Conservation (phyloP, 2,329 filamentous ascomycete genomes). For the Xylariaceae sp. region DNA sequence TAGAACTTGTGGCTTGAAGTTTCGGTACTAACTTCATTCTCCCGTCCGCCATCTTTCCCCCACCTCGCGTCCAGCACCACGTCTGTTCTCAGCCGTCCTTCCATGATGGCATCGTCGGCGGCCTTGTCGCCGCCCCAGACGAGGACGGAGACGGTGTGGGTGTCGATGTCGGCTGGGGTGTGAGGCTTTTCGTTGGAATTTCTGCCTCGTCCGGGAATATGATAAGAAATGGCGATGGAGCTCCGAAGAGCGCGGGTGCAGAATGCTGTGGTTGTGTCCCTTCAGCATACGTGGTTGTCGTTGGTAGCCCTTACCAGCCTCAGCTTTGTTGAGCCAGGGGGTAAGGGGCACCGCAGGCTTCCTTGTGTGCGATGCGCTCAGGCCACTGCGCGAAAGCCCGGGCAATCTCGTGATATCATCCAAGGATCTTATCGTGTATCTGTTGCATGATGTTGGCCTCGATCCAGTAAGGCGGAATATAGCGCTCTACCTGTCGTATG, state of each 20-base stretch:
- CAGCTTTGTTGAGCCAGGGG: background rate
- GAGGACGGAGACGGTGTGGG: conserved; percentile 3
- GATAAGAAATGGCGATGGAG: background rate
- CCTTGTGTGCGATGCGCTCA: too few species aligned
- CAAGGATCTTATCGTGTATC: conserved; percentile 5
- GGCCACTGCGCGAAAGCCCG: too few species aligned
- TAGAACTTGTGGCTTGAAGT: too few species aligned
- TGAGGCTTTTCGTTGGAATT: background rate
- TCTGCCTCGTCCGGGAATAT: background rate
- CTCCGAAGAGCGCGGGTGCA: background rate
- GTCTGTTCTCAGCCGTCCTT: too few species aligned
- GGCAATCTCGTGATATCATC: too few species aligned
- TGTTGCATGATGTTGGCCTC: conserved; percentile 11
- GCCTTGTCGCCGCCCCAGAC: conserved; percentile 5
- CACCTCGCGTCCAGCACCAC: too few species aligned
- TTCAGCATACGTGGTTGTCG: background rate
- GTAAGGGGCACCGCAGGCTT: too few species aligned
- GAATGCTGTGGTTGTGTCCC: background rate
- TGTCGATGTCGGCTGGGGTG: background rate
- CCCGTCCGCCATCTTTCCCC: too few species aligned
- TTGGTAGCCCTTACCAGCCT: background rate
- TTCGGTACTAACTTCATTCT: too few species aligned
- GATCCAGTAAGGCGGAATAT: conserved; percentile 11
- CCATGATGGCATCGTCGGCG: conserved; percentile 2
- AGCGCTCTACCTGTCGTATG: conserved; percentile 10